Base-by-base conservation (phyloP, 257 asterid genomes). In the Salvia miltiorrhiza region DNA sequence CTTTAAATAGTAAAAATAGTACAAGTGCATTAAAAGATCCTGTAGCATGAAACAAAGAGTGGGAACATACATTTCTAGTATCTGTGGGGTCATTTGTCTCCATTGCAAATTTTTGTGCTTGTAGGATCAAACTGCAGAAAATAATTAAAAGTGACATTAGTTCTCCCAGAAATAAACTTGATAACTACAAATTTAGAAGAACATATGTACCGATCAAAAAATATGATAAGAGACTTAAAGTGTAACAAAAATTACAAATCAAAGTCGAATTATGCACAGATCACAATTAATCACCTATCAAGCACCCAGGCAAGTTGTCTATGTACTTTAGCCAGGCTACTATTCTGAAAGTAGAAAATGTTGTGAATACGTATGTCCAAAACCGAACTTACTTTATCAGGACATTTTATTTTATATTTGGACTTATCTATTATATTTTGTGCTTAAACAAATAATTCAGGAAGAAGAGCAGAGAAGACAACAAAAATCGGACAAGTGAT, bases 61-160 rank as follows among this genome's bases (percentile, higher is more conserved):
- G 47, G 67, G 72, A 58, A 69, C 92, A 56, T 89, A 93, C 99
- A 85, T 83, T 91, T 82, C 96, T 82, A 54, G 87, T 66, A 81
- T 89, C 95, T 17, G 88, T 53, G n/a, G 92, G 76, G 24, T 80
- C 93, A 73, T 63, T 91, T 32, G 88, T 80, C 90, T 91, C 99
- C 93, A 84, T 80, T 78, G 83, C 77, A 77, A 86, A 84, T 69
- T 89, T 94, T 75, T 94, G 97, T 23, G 86, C 83, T 71, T 89
- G 96, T 79, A 86, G 97, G 78, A 94, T 86, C 57, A 89, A 78
- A 79, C 97, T 89, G 96, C 95, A 84, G 63, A 68, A 73, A 58
- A 53, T 2, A 59, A 74, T 70, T 20, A 58, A 70, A 63, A 70
- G 30, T 50, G 70, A 72, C 69, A 40, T 77, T 62, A 79, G 56